Base-by-base conservation (phyloP, 345 rosid genomes). In the Melastoma malabathricum region DNA sequence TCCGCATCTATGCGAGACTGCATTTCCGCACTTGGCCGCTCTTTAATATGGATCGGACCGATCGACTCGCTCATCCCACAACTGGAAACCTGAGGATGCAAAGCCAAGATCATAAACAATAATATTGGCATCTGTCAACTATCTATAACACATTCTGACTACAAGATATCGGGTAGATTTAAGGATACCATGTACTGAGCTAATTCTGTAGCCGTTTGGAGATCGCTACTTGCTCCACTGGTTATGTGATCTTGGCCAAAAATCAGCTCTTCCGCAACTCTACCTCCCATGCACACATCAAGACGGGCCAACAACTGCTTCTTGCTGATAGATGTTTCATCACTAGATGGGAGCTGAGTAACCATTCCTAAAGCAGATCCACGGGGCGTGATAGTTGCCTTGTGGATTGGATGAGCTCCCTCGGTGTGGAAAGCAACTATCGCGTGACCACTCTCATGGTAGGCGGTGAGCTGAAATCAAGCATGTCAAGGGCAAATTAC, bases 331-430 rank as follows among this genome's bases (percentile, higher is more conserved):
- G 97, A 87, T 44, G 97, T 92, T 70, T 92, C 99, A 56, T 92
- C 99, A 48, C 58, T 76, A 53, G 99, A 92, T 59, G 99, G 99
- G 54, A 92, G 81, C 64, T 87, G 99, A 29, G 99, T 83, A 43
- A 92, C 97, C 97, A 92, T 92, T 71, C 99, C 99, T 63, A 92
- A 56, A 44, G 99, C 95, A 62, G 99, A 84, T 53, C 99, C 97
- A 45, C 99, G 95, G 17, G 99, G 97, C 82, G 88, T 79, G 59
- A 92, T 84, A 20, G 99, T 92, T 31, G 97, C 99, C 65, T 92
- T 92, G 82, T 92, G 99, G 69, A 92, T 81, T 17, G 94, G 98
- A 63, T 84, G 90, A 29, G 99, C 97, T 55, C 95, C 89, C 14
- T 76, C 86, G 0, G 95, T 92, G 64, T 81, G 81, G 52, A 82